phyloP scores from a whole-genome alignment of 2,329 filamentous ascomycete species.

The Alternaria sp. region DNA sequence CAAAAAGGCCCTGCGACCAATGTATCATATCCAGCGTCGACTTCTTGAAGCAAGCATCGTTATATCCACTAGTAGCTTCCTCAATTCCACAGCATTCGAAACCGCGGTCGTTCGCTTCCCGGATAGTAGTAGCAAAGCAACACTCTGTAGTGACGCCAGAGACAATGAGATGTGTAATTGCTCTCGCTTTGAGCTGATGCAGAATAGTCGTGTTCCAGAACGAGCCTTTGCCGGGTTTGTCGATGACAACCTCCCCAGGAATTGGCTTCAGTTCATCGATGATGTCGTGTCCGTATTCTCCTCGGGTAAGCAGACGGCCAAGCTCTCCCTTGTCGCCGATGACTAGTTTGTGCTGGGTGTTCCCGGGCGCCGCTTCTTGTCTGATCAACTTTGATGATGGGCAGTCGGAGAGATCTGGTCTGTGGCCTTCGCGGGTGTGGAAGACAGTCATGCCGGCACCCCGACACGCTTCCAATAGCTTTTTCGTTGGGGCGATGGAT shows the following conservation, averaged over 20 bases:
- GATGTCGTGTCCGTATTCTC: slow-evolving; percentile 63
- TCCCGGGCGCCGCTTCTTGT: slow-evolving; percentile 56
- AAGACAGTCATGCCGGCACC: slow-evolving; percentile 54
- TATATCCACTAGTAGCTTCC: slow-evolving; percentile 56
- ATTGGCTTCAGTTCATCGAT: slow-evolving; percentile 60
- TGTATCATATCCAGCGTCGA: slow-evolving; percentile 59
- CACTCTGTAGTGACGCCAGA: slow-evolving; percentile 66
- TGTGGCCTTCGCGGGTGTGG: slow-evolving; percentile 59
- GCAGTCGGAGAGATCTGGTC: slow-evolving; percentile 60
- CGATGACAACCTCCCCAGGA: slow-evolving; percentile 61
- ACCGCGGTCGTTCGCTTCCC: slow-evolving; percentile 66
- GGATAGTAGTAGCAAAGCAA: slow-evolving; percentile 62
- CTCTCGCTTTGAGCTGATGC: slow-evolving; percentile 59
- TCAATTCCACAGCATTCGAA: slow-evolving; percentile 62
- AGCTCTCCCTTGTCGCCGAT: slow-evolving; percentile 62
- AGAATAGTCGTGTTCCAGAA: slow-evolving; percentile 65
- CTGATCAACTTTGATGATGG: slow-evolving; percentile 59
- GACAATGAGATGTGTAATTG: slow-evolving; percentile 64
- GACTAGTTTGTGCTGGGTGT: slow-evolving; percentile 51
- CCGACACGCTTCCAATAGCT: slow-evolving; percentile 52
- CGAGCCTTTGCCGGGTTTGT: slow-evolving; percentile 65
- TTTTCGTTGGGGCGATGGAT: slow-evolving; percentile 50
- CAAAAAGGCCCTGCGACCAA: slow-evolving; percentile 60
- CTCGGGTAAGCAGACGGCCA: slow-evolving; percentile 60
- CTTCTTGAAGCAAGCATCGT: slow-evolving; percentile 54